Evolutionary conservation across 1,284 basidiomycete genomes (phyloP).

Genomic region (Ceratobasidium theobromae): DNA sequence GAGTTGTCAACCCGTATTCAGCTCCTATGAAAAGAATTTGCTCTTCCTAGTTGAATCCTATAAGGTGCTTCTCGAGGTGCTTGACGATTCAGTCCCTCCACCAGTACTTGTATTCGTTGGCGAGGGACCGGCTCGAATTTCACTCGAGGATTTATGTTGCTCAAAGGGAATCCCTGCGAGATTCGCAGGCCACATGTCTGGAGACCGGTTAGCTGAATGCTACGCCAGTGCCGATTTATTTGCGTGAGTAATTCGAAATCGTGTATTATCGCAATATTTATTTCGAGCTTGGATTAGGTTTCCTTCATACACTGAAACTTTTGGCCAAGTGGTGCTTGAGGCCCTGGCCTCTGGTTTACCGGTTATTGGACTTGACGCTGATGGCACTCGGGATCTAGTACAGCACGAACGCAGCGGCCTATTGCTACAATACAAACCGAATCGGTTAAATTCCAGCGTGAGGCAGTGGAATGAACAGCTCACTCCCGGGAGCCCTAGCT

Average conservation of each 20-base stretch:
- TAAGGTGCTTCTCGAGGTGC: slow-evolving; percentile 40
- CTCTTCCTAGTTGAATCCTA: slow-evolving; percentile 54
- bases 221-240: slow-evolving; percentile 58
- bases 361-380: slow-evolving; percentile 56
- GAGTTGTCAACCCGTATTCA: slow-evolving; percentile 29
- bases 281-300: slow-evolving; percentile 34
- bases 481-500: slow-evolving; percentile 6
- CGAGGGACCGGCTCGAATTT: slow-evolving; percentile 53
- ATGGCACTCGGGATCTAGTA: slow-evolving; percentile 58
- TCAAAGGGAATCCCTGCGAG: slow-evolving; percentile 48
- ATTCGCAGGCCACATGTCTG: slow-evolving; percentile 53
- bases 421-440: slow-evolving; percentile 40
- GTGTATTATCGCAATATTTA: slow-evolving; percentile 27
- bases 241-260: slow-evolving; percentile 43
- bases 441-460: not conserved
- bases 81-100: slow-evolving; percentile 38
- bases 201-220: slow-evolving; percentile 46
- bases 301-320: slow-evolving; percentile 47
- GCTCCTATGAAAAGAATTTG: slow-evolving; percentile 60
- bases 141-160: slow-evolving; percentile 49
- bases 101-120: slow-evolving; percentile 57
- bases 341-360: slow-evolving; percentile 56
- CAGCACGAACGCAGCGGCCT: slow-evolving; percentile 49
- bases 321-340: slow-evolving; percentile 58
- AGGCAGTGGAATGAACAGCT: slow-evolving; percentile 7